These are phyloP conservation scores for Lichtheimia hyalospora DNA, from an alignment of 371 early-diverging fungal species.

Conservation along the genomic window DNA sequence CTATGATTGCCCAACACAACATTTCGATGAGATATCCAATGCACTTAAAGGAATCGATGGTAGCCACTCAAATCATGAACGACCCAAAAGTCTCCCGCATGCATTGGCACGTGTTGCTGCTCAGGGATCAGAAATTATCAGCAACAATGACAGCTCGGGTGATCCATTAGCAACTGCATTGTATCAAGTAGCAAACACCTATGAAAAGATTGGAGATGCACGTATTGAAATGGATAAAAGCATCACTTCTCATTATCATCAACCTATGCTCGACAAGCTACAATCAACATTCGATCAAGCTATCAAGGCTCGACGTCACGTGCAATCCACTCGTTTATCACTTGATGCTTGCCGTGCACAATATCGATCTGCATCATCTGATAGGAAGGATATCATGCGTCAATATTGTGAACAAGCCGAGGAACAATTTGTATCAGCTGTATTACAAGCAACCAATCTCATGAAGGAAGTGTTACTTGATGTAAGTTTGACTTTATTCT, in stretches of 20 bases:
- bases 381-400: background rate
- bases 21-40: background rate
- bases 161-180: background rate
- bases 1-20: background rate
- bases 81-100: background rate
- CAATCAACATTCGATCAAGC: background rate
- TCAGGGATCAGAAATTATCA: background rate
- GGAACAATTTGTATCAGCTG: background rate
- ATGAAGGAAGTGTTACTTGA: background rate
- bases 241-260: background rate
- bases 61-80: background rate
- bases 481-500: background rate
- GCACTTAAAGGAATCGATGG: background rate
- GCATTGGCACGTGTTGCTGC: background rate
- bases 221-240: background rate
- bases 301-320: background rate
- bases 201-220: background rate
- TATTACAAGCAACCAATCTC: background rate
- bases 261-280: background rate
- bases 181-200: background rate
- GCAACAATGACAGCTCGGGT: background rate
- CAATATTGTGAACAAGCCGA: background rate
- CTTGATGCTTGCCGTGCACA: background rate
- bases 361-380: background rate
- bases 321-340: background rate